Evolutionary conservation across 129 eudicot genomes (phyloP), one percentile per base, ranked within the genome.

Genomic region (Chrysanthemum makinoi): DNA sequence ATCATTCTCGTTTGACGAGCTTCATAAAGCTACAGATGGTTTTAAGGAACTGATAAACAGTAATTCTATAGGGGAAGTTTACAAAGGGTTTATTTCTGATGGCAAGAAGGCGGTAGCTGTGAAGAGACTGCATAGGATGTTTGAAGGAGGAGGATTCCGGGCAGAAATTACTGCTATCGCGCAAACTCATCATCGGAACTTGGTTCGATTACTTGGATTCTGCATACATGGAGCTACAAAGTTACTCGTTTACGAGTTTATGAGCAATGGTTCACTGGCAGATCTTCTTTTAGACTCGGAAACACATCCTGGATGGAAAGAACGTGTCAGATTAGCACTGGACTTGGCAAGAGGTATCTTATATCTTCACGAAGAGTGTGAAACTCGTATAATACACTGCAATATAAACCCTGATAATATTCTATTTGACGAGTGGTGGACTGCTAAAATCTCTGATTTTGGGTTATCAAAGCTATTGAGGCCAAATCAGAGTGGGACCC

Each of bases 311-410:
- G 51, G 72, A 2, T 83, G 84, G 81, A 14, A 62, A 10, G 75
- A 66, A 17, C 69, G 81, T 16, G 53, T 9, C 18, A 62, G 60
- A n/a, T 19, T 79, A 48, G 66, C 69, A n/a, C 62, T 83, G 16
- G 86, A 75, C 33, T 65, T 82, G 30, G 83, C 86, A 2, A 78
- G 83, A 61, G 86, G 83, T 9, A 50, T 83, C 54, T 71, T 66
- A 10, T 83, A 83, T 54, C 79, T 83, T 62, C 87, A 83, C 12
- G 84, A 83, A 62, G 84, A 79, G 64, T 83, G 87, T 58, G 80
- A 72, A 15, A 28, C 54, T 35, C 75, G 72, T 10, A 83, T 83
- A 14, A 66, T 83, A 30, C 87, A 83, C 72, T 83, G 83, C 75
- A 72, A 79, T 68, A 79, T 79, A n/a, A 66, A 60, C 65, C 86